Percentiles rank a stretch among this genome's conserved stretches.
Conservation (phyloP, 805 yeast genomes). For the Candida rishiriensis region DNA sequence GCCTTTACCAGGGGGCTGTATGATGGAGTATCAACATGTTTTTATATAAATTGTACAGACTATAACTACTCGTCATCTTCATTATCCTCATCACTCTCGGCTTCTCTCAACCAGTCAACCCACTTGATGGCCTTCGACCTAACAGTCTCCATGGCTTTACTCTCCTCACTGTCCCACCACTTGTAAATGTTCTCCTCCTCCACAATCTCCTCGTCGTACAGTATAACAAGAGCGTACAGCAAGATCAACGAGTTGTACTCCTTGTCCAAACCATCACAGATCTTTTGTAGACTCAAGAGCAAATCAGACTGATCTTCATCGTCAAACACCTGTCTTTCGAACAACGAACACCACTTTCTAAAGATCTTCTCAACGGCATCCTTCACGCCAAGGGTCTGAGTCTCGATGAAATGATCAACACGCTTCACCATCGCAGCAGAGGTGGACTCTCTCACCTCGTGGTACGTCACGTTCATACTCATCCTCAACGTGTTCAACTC, state of each 20-base stretch:
- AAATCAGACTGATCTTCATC: constrained; percentile 74
- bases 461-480: constrained; percentile 96
- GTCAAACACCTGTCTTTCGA: constrained; percentile 81
- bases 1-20: too few species aligned
- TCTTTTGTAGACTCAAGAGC: constrained; percentile 44
- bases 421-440: constrained; percentile 65
- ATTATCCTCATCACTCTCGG: constrained; percentile 36
- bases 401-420: constrained; percentile 67
- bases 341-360: constrained; percentile 75
- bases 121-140: constrained; percentile 62
- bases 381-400: constrained; percentile 71
- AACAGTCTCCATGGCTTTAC: constrained; percentile 37
- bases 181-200: constrained; percentile 73
- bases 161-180: constrained; percentile 72
- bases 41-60: too few species aligned
- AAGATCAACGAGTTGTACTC: constrained; percentile 46
- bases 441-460: constrained; percentile 85
- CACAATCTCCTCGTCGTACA: constrained; percentile 78
- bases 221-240: constrained; percentile 47
- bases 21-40: background rate
- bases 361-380: constrained; percentile 76
- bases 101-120: constrained; percentile 83
- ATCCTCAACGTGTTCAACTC: constrained; percentile 93
- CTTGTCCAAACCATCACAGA: constrained; percentile 39
- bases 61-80: constrained; percentile 1